These are phyloP conservation scores for Termitomyces sp. DNA, from an alignment of 768 basidiomycete genomes.

Conservation along the genomic window DNA sequence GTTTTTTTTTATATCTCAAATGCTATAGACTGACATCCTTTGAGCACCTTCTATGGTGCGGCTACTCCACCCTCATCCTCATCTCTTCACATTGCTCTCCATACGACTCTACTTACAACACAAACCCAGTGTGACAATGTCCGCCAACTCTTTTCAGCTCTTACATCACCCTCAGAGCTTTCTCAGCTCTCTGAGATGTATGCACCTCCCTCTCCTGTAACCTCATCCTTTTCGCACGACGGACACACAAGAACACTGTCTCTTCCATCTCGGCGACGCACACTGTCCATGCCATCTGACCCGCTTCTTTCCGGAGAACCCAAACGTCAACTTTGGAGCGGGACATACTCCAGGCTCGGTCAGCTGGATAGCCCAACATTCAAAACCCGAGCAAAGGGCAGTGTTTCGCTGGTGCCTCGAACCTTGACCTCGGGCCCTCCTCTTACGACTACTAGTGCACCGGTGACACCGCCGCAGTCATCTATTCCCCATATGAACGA, in stretches of 20 bases:
- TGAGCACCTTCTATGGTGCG: conserved; percentile 32
- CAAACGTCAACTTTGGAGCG: conserved; percentile 78
- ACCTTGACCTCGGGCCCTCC: conserved; percentile 18
- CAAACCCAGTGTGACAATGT: conserved; percentile 82
- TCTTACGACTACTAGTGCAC: conserved; percentile 35
- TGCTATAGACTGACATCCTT: conserved; percentile 6
- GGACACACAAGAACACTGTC: conserved; percentile 36
- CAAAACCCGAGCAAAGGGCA: conserved; percentile 48
- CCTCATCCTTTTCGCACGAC: conserved; percentile 9
- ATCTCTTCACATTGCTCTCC: conserved; percentile 66
- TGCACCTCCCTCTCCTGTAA: conserved; percentile 66
- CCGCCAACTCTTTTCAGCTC: conserved; percentile 72
- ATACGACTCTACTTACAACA: conserved; percentile 71
- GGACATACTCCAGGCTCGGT: conserved; percentile 54
- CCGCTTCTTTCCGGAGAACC: conserved; percentile 23
- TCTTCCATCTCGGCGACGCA: conserved; percentile 32
- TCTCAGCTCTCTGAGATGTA: conserved; percentile 86
- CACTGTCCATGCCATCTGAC: conserved; percentile 22
- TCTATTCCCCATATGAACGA: conserved; percentile 20
- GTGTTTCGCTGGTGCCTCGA: conserved; percentile 47
- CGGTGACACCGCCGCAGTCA: conserved; percentile 20
- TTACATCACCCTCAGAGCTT: conserved; percentile 69
- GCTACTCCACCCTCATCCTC: conserved; percentile 47
- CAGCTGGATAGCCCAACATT: conserved; percentile 43
- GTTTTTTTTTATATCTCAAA: neutral